Evolutionary conservation across 441 rosid species (phyloP).

Genomic region (Populus hybrid): DNA sequence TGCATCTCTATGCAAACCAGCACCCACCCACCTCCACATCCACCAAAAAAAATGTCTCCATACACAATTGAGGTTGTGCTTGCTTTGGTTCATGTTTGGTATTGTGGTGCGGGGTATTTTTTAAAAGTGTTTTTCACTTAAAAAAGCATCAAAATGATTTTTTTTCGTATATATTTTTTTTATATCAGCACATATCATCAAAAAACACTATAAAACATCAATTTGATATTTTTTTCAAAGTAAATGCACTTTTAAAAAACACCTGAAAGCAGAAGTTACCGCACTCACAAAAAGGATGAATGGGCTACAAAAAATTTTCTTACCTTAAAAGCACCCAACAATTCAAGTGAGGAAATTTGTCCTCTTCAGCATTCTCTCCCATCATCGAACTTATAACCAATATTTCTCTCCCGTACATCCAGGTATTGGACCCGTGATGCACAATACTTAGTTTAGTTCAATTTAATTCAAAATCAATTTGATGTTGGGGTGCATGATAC

Average conservation of each 20-base stretch:
- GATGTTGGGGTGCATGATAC: neutral
- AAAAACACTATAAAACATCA: too few species aligned
- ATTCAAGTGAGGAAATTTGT: neutral
- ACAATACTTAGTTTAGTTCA: neutral
- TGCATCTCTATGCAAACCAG: neutral
- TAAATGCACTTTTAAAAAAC: too few species aligned
- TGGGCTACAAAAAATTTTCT: neutral
- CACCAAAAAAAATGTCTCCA: neutral
- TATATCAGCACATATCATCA: too few species aligned
- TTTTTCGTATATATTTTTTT: too few species aligned
- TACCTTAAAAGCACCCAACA: too few species aligned
- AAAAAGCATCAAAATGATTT: too few species aligned
- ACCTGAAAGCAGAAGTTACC: neutral
- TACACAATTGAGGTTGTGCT: neutral
- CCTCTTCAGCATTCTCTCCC: neutral
- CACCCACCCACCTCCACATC: neutral
- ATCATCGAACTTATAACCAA: neutral
- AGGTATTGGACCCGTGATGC: neutral
- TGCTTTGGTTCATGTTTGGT: neutral
- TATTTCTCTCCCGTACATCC: neutral
- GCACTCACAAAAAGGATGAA: neutral
- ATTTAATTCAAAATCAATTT: neutral
- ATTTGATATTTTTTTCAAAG: too few species aligned
- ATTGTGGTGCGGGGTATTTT: neutral
- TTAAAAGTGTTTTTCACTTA: neutral